A percentile compares a stretch with the other conserved stretches of the same genome.
Evolutionary conservation across 208 protist species (phyloP).

Genomic region (Leishmania amazonensis): DNA sequence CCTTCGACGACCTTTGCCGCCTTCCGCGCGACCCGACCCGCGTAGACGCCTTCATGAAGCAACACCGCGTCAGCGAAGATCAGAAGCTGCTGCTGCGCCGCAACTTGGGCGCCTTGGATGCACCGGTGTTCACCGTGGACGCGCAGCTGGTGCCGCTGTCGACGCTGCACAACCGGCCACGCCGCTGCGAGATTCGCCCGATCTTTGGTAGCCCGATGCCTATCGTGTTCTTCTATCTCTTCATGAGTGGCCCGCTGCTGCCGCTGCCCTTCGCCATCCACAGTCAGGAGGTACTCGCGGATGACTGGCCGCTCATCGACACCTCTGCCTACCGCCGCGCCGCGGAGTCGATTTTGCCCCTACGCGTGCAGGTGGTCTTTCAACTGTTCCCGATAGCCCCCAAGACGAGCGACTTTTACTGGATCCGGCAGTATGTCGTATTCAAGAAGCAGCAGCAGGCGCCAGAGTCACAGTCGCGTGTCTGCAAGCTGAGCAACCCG

Average conservation of each 20-base stretch:
- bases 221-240: conserved; percentile 63
- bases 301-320: conserved; percentile 89
- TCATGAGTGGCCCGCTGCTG: conserved; percentile 65
- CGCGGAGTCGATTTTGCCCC: conserved; percentile 74
- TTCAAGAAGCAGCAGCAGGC: conserved; percentile 31
- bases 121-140: conserved; percentile 48
- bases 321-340: conserved; percentile 65
- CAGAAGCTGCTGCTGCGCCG: conserved; percentile 39
- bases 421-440: conserved; percentile 68
- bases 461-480: conserved; percentile 31
- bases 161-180: conserved; percentile 39
- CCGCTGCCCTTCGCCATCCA: conserved; percentile 68
- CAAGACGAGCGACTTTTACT: conserved; percentile 33
- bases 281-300: conserved; percentile 57
- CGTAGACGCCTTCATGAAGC: conserved; percentile 33
- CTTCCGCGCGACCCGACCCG: conserved; percentile 28
- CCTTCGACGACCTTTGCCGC: conserved; percentile 44
- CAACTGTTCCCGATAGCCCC: conserved; percentile 55
- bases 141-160: conserved; percentile 36
- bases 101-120: conserved; percentile 58
- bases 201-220: conserved; percentile 71
- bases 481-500: conserved; percentile 50
- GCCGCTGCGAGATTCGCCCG: conserved; percentile 21
- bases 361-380: conserved; percentile 75
- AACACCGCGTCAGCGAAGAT: conserved; percentile 23